Evolutionary conservation across 305 asterid genomes (phyloP), one percentile per base, ranked within the genome.

Genomic region (Fraxinus paxiana): DNA sequence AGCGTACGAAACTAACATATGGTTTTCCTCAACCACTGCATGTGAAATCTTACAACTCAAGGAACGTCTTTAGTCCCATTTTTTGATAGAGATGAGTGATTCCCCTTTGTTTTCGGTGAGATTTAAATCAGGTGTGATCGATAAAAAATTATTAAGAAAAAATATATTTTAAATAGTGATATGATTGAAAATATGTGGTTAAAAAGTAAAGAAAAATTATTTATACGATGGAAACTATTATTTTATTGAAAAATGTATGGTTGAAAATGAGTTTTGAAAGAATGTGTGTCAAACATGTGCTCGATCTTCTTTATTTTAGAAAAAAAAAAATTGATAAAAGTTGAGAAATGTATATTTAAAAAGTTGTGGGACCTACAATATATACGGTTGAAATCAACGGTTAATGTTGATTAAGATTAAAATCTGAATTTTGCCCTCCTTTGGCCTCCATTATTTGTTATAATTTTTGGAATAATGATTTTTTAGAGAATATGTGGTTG

Each of bases 1-100:
- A 77, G 80, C 80, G 48, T 37, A 54, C 67, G 78, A 73, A 56
- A 63, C 71, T 67, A 46, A 24, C 9, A 3, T 2, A 24, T 75
- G 81, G 77, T 79, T 73, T 56, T 70, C 33, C 76, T 82, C 84
- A 79, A 73, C 84, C 80, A 81, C 81, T 80, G 34, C 74, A 13
- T 12, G 5, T 69, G 73, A 79, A 84, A 70, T 84, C 87, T 85
- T 84, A 73, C 81, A 84, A 77, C 88, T 79, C 86, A 80, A 86
- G 86, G 17, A 83, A 82, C 77, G 76, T 77, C 61, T 69, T 75
- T 18, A 56, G 51, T 41, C 51, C 51, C n/a, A 41, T 41, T 10
- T 41, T 41, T 41, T 41, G 51, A 41, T 10, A 41, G 51, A 41
- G 3, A 41, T 10, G 51, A 41, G 10, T 10, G 51, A 41, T 41